Percentiles rank a stretch among this genome's conserved stretches.
These are phyloP conservation scores for Rhizopogon salebrosus DNA, from an alignment of 768 basidiomycete species.

Conservation along the genomic window DNA sequence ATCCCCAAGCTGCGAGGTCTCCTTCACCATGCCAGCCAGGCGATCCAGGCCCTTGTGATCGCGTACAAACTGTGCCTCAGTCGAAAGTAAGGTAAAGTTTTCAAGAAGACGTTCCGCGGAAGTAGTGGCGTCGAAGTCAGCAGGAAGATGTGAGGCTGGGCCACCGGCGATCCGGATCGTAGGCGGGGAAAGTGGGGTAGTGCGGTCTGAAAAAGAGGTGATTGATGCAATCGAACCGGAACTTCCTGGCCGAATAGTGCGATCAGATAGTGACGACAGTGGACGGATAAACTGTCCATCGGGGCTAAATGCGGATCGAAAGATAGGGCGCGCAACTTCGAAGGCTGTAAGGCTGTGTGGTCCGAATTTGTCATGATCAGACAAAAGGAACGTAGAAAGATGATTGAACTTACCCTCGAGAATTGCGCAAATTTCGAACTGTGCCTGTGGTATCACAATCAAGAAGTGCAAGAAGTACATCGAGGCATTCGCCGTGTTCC, in stretches of 20 bases:
- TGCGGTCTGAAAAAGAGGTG: conserved; percentile 37
- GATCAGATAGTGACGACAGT: conserved; percentile 48
- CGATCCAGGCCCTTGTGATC: conserved; percentile 34
- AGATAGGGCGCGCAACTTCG: conserved; percentile 65
- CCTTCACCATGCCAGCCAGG: conserved; percentile 41
- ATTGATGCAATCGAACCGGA: conserved; percentile 42
- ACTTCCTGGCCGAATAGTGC: conserved; percentile 45
- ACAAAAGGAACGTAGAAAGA: neutral
- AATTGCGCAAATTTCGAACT: conserved; percentile 59
- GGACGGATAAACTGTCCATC: conserved; percentile 43
- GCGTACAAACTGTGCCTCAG: conserved; percentile 33
- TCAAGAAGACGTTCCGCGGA: conserved; percentile 46
- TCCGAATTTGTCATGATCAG: neutral
- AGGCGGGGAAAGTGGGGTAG: conserved; percentile 11
- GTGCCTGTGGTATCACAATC: conserved; percentile 55
- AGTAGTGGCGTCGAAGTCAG: conserved; percentile 41
- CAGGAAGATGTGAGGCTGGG: conserved; percentile 30
- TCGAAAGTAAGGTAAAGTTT: conserved; percentile 48
- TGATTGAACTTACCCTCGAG: conserved; percentile 53
- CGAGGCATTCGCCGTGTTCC: conserved; percentile 62
- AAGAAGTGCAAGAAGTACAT: conserved; percentile 57
- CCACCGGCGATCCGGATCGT: conserved; percentile 22
- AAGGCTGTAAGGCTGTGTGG: conserved; percentile 56
- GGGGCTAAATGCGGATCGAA: conserved; percentile 55
- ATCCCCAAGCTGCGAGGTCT: conserved; percentile 42